Evolutionary conservation across 176 grass and related monocot genomes (phyloP).

Genomic region (Tuctoria greenei): DNA sequence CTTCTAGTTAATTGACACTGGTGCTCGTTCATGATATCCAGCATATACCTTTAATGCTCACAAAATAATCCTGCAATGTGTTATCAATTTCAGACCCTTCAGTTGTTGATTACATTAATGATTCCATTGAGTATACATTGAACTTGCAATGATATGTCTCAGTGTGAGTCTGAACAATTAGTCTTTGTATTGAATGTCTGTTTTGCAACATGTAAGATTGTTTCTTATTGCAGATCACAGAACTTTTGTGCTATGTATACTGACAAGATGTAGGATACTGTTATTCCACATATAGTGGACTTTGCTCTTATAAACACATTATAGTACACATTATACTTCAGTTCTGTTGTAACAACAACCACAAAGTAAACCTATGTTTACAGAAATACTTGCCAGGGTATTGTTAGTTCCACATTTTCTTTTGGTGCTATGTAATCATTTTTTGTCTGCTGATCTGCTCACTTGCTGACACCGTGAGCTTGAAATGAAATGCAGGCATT

Average conservation of each 20-base stretch:
- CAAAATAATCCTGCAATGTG: background rate
- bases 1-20: background rate
- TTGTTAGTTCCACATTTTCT: background rate
- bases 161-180: background rate
- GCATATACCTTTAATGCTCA: background rate
- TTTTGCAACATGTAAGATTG: background rate
- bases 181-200: constrained; percentile 1
- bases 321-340: background rate
- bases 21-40: background rate
- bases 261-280: background rate
- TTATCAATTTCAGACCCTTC: background rate
- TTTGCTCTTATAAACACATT: background rate
- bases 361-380: background rate
- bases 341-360: background rate
- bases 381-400: background rate
- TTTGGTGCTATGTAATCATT: background rate
- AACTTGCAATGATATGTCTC: background rate
- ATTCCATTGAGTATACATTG: background rate
- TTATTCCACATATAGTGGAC: background rate
- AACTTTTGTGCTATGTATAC: background rate
- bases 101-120: background rate
- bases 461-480: constrained; percentile 10
- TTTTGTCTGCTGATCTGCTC: background rate
- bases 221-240: background rate
- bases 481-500: constrained; percentile 56